Evolutionary conservation across 768 basidiomycete species (phyloP), one percentile per base, ranked within the genome.

Genomic region (Leucocoprinus leucothites): DNA sequence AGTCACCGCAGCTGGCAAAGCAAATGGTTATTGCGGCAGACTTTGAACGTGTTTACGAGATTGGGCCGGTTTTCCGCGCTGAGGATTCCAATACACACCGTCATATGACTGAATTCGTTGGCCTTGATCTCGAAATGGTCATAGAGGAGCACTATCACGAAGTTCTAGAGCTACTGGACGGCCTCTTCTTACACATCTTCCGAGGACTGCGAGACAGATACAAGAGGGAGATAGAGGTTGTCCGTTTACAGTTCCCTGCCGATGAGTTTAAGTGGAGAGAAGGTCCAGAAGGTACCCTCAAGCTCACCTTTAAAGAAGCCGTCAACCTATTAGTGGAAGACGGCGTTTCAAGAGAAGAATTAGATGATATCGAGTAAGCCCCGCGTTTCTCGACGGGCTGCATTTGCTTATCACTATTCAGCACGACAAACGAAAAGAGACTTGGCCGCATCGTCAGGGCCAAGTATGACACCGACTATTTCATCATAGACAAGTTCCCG

Each of bases 21-120:
- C 97, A 99, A 73, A 99, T 99, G 97, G 91, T 90, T 57, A 98
- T 99, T 63, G 94, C 97, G 31, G 94, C 93, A 51, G 97, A 98
- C 73, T 94, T 98, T 67, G 97, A 98, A 70, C 84, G 94, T 28
- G 97, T 99, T 7, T 99, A 95, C 72, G 97, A 99, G 73, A 94
- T 99, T 58, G 97, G 87, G 0, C 85, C 88, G 53, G 96, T 98
- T 53, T 98, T 98, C 79, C 92, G 97, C 58, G 97, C 97, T 14
- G 97, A 98, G 71, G 85, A 98, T 70, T 89, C 96, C 45, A 93
- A 95, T 71, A 98, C 97, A 2, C 93, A 98, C 68, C 89, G 97
- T 48, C 97, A 99, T 76, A 79, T 99, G 74, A 98, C 97, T 18
- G 97, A 99, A 71, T 99, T 98, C 72, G 89, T 94, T 60, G 97